Evolutionary conservation across 768 basidiomycete species (phyloP).

Genomic region (Amanita rubescens): DNA sequence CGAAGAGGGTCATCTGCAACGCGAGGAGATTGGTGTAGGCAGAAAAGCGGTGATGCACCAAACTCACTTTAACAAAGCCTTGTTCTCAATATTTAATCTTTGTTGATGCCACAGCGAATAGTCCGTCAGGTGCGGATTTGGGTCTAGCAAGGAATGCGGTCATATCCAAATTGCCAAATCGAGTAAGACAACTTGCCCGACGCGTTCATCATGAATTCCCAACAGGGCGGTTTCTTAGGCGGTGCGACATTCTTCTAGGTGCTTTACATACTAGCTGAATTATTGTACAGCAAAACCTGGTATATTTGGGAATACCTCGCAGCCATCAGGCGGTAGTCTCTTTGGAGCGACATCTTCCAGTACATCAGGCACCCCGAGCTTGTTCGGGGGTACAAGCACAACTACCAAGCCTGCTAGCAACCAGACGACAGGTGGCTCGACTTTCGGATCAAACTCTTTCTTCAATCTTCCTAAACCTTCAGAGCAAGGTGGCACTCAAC

Average conservation of each 20-base stretch:
- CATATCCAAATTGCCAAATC: not conserved
- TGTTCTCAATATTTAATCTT: not conserved
- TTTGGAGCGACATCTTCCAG: not conserved
- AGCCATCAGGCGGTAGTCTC: slow-evolving; percentile 11
- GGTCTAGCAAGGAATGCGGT: no score
- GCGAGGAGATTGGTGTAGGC: slow-evolving; percentile 27
- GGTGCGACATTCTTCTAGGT: not conserved
- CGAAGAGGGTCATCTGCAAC: slow-evolving; percentile 36
- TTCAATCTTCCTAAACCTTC: slow-evolving; percentile 12
- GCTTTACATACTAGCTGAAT: not conserved
- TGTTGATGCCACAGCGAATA: no score
- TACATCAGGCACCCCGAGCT: not conserved
- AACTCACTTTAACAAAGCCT: slow-evolving; percentile 11
- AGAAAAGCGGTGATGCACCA: slow-evolving; percentile 18
- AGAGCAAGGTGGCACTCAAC: slow-evolving; percentile 11
- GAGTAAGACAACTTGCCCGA: not conserved
- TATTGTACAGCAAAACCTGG: not conserved
- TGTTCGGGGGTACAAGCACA: slow-evolving; percentile 17
- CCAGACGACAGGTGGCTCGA: not conserved
- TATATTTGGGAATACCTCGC: not conserved
- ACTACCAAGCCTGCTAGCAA: not conserved
- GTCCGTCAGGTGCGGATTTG: not conserved
- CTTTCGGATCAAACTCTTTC: not conserved
- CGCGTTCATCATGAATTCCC: not conserved
- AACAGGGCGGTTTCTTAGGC: slow-evolving; percentile 17